phyloP scores from a whole-genome alignment of 108 stramenopile species.

The Craspedostauros australis region DNA sequence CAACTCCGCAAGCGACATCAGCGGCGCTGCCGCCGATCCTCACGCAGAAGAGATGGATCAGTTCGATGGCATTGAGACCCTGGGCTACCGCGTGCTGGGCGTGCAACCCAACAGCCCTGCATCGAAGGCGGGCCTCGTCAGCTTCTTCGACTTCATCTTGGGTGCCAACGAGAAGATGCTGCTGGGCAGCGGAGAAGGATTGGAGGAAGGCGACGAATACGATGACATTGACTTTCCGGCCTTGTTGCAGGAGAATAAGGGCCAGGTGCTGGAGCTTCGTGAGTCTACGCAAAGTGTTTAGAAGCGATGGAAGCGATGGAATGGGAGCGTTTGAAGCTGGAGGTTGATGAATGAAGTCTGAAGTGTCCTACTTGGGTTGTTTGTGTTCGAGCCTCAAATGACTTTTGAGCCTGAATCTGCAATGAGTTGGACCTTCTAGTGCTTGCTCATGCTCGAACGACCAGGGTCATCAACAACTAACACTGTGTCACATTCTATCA shows the following conservation, averaged over 20 bases:
- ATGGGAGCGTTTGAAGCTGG: too few species aligned
- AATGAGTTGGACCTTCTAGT: not conserved
- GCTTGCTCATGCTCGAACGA: too few species aligned
- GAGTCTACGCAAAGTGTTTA: constrained; percentile 22
- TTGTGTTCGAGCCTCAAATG: too few species aligned
- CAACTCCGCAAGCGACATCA: not conserved
- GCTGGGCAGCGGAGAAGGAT: constrained; percentile 62
- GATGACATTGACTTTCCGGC: constrained; percentile 71
- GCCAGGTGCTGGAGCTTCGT: constrained; percentile 52
- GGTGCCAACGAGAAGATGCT: constrained; percentile 71
- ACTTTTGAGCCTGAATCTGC: not conserved
- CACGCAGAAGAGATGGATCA: constrained; percentile 11
- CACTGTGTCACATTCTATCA: too few species aligned
- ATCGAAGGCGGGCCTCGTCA: constrained; percentile 81
- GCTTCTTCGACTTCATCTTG: constrained; percentile 94
- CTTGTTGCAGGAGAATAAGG: constrained; percentile 47
- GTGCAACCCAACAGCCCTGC: constrained; percentile 93
- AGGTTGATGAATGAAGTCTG: too few species aligned
- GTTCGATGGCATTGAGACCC: constrained; percentile 76
- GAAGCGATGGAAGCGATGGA: not conserved
- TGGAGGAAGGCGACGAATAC: constrained; percentile 74
- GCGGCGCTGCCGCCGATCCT: not conserved
- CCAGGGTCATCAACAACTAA: too few species aligned
- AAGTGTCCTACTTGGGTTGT: too few species aligned
- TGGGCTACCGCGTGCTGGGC: constrained; percentile 93